Conservation (phyloP, 2,329 filamentous ascomycete genomes). For the Triangularia setosa region DNA sequence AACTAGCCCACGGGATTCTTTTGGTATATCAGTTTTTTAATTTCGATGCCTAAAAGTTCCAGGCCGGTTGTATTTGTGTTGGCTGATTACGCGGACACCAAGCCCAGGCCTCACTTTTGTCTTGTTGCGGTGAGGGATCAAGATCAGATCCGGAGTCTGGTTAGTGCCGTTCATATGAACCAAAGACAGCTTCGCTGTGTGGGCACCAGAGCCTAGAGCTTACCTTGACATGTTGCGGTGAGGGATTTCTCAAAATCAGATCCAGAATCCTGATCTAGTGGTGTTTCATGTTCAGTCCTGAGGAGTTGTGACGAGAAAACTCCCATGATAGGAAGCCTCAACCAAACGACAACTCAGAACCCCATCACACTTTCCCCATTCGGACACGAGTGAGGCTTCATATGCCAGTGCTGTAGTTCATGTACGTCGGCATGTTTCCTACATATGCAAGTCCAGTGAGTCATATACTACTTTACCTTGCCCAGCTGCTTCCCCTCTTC, state of each 20-base stretch:
- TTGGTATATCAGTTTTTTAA: too few species aligned
- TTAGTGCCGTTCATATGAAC: too few species aligned
- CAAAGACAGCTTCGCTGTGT: not conserved
- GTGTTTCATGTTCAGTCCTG: not conserved
- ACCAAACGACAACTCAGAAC: not conserved
- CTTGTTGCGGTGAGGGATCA: not conserved
- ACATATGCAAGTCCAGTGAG: not conserved
- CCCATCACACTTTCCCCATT: not conserved
- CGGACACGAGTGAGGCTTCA: not conserved
- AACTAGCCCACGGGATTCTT: too few species aligned
- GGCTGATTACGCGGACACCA: not conserved
- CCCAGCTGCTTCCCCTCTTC: too few species aligned
- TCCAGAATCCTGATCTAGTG: not conserved
- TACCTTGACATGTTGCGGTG: not conserved
- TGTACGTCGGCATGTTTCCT: not conserved
- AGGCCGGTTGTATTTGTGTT: not conserved
- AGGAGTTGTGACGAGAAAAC: not conserved
- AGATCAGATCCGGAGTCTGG: not conserved
- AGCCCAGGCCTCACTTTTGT: not conserved
- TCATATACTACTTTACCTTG: not conserved
- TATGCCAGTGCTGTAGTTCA: not conserved
- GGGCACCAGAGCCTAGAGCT: not conserved
- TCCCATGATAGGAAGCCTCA: not conserved
- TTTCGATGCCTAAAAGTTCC: not conserved
- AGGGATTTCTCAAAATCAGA: not conserved